Evolutionary conservation across 176 grass and related monocot species (phyloP).

Genomic region (Saccharum spontaneum): DNA sequence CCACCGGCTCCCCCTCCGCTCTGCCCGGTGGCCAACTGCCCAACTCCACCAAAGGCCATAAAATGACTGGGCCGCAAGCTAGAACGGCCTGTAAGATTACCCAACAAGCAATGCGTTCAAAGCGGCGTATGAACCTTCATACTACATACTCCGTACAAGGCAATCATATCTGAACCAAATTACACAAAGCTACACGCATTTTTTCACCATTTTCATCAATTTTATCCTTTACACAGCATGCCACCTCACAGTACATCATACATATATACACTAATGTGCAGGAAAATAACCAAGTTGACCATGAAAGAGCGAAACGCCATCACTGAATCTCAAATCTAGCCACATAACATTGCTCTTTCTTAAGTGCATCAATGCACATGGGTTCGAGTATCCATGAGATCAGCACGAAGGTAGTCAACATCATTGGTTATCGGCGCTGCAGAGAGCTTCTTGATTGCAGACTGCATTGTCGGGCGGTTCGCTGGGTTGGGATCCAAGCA

Average conservation of each 20-base stretch:
- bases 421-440: too few species aligned
- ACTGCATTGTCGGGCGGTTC: neutral
- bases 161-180: neutral
- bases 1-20: neutral
- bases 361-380: neutral
- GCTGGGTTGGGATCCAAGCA: neutral
- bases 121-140: too few species aligned
- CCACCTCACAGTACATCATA: neutral
- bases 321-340: neutral
- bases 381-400: neutral
- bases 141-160: neutral
- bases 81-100: neutral
- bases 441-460: neutral
- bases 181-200: neutral
- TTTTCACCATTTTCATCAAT: neutral
- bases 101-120: neutral
- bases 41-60: neutral
- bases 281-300: neutral
- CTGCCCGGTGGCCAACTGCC: neutral
- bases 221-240: neutral
- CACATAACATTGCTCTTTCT: neutral
- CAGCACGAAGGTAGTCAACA: slow-evolving; percentile 12
- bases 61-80: neutral
- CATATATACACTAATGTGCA: neutral
- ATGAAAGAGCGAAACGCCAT: neutral